phyloP scores from a whole-genome alignment of 345 rosid genomes.

The Passiflora organensis region DNA sequence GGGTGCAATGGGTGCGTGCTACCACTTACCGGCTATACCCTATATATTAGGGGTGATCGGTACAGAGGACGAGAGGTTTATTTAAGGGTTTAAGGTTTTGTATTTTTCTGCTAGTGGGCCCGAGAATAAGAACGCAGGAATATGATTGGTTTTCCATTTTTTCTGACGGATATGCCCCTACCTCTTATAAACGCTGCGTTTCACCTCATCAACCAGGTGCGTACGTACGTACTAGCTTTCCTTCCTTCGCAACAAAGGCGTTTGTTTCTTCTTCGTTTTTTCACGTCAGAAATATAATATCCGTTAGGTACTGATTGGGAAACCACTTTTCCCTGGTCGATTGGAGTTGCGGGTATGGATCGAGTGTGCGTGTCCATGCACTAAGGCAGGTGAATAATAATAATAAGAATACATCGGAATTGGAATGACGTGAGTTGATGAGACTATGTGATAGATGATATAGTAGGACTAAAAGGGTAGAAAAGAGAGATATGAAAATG shows the following conservation, averaged over 20 bases:
- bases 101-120: not conserved
- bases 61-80: slow-evolving; percentile 8
- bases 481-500: not conserved
- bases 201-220: too few relatives aligned
- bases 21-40: too few relatives aligned
- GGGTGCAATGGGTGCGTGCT: too few relatives aligned
- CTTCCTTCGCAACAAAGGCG: too few relatives aligned
- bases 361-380: not conserved
- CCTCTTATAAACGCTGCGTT: too few relatives aligned
- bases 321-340: slow-evolving; percentile 11
- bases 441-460: too few relatives aligned
- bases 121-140: not conserved
- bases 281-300: too few relatives aligned
- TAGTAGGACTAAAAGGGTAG: not conserved
- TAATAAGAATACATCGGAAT: too few relatives aligned
- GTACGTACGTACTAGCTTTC: too few relatives aligned
- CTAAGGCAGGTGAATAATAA: not conserved
- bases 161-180: slow-evolving; percentile 20
- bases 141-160: slow-evolving; percentile 5
- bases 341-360: slow-evolving; percentile 10
- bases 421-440: not conserved
- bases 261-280: too few relatives aligned
- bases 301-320: not conserved
- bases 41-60: not conserved
- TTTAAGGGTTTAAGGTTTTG: slow-evolving; percentile 20